Evolutionary conservation across 176 grass and related monocot genomes (phyloP).

Genomic region (Calamus simplicifolius): DNA sequence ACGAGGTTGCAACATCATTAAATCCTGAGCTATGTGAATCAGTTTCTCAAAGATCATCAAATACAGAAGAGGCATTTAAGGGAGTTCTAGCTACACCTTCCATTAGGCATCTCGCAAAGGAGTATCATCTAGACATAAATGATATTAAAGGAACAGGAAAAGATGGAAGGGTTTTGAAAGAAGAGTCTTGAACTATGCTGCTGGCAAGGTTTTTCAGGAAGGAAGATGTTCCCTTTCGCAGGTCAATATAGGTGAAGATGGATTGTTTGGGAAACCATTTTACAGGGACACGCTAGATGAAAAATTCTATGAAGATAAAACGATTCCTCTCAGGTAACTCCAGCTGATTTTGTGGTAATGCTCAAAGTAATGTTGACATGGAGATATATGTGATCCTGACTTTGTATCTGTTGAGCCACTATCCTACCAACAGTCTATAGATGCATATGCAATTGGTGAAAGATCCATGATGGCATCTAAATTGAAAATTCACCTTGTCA

Average conservation of each 20-base stretch:
- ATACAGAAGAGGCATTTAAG: conserved; percentile 16
- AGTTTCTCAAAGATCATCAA: conserved; percentile 21
- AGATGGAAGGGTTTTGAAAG: conserved; percentile 70
- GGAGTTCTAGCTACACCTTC: conserved; percentile 68
- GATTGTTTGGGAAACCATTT: conserved; percentile 22
- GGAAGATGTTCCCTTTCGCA: conserved; percentile 20
- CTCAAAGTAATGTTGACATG: too few relatives aligned
- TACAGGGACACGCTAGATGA: conserved; percentile 5
- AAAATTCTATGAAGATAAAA: conserved; percentile 51
- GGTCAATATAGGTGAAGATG: conserved; percentile 18
- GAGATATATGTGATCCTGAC: too few relatives aligned
- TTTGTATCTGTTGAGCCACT: too few relatives aligned
- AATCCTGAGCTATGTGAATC: conserved; percentile 19
- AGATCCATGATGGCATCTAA: too few relatives aligned
- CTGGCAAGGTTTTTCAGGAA: conserved; percentile 40
- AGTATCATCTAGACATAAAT: conserved; percentile 58
- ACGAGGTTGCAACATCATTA: conserved; percentile 26
- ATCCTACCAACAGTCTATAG: too few relatives aligned
- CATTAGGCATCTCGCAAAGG: conserved; percentile 70
- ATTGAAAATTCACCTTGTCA: too few relatives aligned
- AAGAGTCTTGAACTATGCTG: conserved; percentile 83
- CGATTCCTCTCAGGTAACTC: conserved; percentile 58
- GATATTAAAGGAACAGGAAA: conserved; percentile 68
- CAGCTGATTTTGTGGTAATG: too few relatives aligned
- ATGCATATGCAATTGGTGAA: too few relatives aligned